phyloP scores from a whole-genome alignment of 345 rosid species.

The Sonneratia caseolaris region DNA sequence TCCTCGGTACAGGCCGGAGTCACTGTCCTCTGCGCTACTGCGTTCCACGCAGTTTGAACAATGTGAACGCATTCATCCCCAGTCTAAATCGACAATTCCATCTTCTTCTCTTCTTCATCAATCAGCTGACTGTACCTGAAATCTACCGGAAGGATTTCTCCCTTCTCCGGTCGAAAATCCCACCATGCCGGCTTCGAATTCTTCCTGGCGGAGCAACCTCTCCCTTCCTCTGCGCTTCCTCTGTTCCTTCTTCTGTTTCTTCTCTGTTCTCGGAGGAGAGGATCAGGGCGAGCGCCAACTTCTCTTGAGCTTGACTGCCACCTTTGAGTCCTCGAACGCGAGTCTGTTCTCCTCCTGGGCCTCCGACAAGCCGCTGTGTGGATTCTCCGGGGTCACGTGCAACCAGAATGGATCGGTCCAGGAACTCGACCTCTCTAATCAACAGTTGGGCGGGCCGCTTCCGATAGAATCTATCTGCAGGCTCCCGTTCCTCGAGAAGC shows the following conservation, averaged over 20 bases:
- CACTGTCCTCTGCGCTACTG: neutral
- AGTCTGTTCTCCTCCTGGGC: constrained; percentile 45
- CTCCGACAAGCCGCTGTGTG: constrained; percentile 21
- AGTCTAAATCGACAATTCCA: too few relatives aligned
- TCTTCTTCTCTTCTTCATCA: neutral
- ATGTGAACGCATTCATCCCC: neutral
- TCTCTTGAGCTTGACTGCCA: constrained; percentile 37
- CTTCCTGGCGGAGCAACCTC: neutral
- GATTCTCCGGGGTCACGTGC: constrained; percentile 62
- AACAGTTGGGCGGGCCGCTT: constrained; percentile 30
- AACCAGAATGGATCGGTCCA: constrained; percentile 29
- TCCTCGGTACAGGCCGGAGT: too few relatives aligned
- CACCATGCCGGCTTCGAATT: neutral
- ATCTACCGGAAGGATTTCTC: neutral
- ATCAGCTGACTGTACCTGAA: neutral
- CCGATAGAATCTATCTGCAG: constrained; percentile 48
- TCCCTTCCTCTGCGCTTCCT: constrained; percentile 11
- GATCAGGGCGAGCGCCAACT: constrained; percentile 37
- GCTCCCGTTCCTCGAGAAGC: constrained; percentile 45
- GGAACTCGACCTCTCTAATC: constrained; percentile 59
- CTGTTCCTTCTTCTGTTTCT: constrained; percentile 19
- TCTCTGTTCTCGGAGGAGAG: constrained; percentile 18
- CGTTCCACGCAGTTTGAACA: neutral
- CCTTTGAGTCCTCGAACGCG: constrained; percentile 22
- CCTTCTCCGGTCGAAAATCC: neutral